These are phyloP conservation scores for Rhododendron ferrugineum DNA, from an alignment of 148 eudicot species.

Conservation along the genomic window DNA sequence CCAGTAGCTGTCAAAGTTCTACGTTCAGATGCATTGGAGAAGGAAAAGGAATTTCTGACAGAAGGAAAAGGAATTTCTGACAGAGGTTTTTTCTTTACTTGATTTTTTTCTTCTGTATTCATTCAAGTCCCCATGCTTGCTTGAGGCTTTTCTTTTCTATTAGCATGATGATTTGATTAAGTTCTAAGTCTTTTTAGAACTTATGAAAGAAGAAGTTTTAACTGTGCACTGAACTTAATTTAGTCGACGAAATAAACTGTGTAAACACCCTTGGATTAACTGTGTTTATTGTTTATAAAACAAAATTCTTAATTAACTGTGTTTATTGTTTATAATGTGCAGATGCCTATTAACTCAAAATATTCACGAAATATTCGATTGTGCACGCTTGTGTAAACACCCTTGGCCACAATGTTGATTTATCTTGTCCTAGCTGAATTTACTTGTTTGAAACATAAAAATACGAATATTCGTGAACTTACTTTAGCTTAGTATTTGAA, in stretches of 20 bases:
- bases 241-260: no score
- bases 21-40: conserved; percentile 52
- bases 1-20: conserved; percentile 80
- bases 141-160: not conserved
- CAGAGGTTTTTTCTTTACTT: conserved; percentile 40
- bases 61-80: conserved; percentile 63
- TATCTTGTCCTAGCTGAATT: not conserved
- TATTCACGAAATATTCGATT: not conserved
- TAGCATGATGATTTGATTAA: not conserved
- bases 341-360: not conserved
- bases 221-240: no score
- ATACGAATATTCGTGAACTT: not conserved
- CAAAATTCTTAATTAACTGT: no score
- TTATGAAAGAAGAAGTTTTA: not conserved
- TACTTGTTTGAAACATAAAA: not conserved
- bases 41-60: conserved; percentile 55
- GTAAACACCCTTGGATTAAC: no score
- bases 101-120: conserved; percentile 11
- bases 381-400: not conserved
- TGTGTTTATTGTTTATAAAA: no score
- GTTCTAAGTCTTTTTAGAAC: not conserved
- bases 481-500: conserved; percentile 44
- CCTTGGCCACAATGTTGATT: not conserved
- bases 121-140: not conserved
- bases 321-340: no score